Base-by-base conservation (phyloP, 2,329 filamentous ascomycete genomes). In the Sporothrix humicola region DNA sequence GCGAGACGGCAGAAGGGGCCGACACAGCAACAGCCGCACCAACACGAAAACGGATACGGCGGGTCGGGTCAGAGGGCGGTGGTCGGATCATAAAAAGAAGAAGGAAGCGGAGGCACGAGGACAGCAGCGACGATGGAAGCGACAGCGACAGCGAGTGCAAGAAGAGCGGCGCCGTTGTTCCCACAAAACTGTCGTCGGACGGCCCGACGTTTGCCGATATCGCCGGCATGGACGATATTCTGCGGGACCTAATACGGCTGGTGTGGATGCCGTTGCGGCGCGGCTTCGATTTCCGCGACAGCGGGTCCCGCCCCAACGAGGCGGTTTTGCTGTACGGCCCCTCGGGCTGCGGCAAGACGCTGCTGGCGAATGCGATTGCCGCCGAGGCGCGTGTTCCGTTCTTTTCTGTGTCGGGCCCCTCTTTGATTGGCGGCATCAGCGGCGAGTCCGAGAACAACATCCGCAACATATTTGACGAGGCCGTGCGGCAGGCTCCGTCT, bases 371-470 rank as follows among this genome's bases (percentile, higher is more conserved):
- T 80, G 93, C 92, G 0, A 91, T 93, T 77, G 93, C 93, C 2
- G 91, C 92, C 1, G 89, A 91, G 75, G 84, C 95, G 23, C 91
- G 91, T 1, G 89, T 94, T 2, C 91, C 93, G 0, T 95, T 94
- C 78, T 91, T 97, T 74, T 88, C 93, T 1, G 90, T 96, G n/a
- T 91, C 93, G 0, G 93, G 92, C 0, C 93, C 93, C 0, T 93
- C 92, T 0, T 88, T 97, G 48, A 91, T 97, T 0, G 93, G 92
- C 17, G 93, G 93, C 23, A 96, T 95, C 90, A 96, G 93, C 48
- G 93, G 93, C 77, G 94, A 96, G 79, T 95, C 93, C 0, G 93
- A 97, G 81, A 95, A 95, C 83, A 93, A 94, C 74, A 89, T 97
- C 42, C 87, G 93, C 50, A 93, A 95, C 76, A 87, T 94, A 66